Conservation (phyloP, 225 moss, liverwort and hornwort genomes). For the Antitrichia curtipendula region DNA sequence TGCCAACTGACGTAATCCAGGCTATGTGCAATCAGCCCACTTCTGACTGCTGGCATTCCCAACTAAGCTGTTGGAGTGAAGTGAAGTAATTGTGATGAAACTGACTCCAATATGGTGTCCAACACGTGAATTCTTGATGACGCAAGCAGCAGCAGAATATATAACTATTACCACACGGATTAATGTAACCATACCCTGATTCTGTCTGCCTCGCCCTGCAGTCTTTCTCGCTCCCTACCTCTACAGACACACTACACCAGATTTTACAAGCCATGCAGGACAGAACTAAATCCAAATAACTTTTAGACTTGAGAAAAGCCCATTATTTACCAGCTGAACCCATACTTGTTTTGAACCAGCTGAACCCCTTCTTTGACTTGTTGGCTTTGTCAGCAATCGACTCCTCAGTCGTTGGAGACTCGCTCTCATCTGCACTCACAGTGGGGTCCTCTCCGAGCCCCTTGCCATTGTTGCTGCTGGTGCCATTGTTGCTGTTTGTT, state of each 20-base stretch:
- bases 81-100: background rate
- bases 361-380: slow-evolving; percentile 82
- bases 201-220: background rate
- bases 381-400: slow-evolving; percentile 45
- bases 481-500: slow-evolving; percentile 30
- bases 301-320: background rate
- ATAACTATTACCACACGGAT: background rate
- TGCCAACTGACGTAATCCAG: background rate
- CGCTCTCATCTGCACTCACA: slow-evolving; percentile 45
- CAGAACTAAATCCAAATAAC: background rate
- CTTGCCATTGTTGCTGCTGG: slow-evolving; percentile 48
- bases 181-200: background rate
- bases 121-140: background rate
- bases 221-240: background rate
- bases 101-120: background rate
- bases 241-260: background rate
- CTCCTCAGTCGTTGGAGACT: slow-evolving; percentile 35
- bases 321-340: slow-evolving; percentile 22
- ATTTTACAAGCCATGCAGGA: background rate
- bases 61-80: slow-evolving; percentile 16
- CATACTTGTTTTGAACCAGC: slow-evolving; percentile 46
- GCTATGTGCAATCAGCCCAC: background rate
- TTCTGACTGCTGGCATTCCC: slow-evolving; percentile 1
- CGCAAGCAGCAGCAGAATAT: background rate
- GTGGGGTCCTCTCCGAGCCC: slow-evolving; percentile 43